Conservation (phyloP, 2,329 filamentous ascomycete species). For the Paradendryphiella salina region DNA sequence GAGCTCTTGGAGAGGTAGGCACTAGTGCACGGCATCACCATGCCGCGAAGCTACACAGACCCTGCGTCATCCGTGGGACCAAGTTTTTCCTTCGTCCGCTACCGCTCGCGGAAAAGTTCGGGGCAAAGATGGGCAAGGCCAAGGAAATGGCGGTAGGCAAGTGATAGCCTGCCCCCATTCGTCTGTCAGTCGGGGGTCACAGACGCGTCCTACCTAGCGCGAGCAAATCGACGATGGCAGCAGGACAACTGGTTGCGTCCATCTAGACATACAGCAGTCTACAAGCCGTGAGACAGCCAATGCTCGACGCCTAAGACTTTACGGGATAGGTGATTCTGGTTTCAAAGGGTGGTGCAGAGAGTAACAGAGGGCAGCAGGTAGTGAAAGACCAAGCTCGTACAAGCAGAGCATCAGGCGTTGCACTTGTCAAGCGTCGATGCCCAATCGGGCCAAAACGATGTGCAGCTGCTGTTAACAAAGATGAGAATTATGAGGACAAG, state of each 20-base stretch:
- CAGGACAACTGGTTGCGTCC: no score
- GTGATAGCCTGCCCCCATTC: background rate
- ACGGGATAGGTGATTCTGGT: constrained; percentile 14
- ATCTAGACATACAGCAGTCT: no score
- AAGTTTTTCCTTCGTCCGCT: background rate
- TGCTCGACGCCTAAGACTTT: background rate
- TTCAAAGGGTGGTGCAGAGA: constrained; percentile 24
- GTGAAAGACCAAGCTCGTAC: constrained; percentile 15
- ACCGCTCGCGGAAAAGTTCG: background rate
- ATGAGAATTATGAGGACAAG: constrained; percentile 7
- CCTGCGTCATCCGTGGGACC: no score
- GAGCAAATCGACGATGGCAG: background rate
- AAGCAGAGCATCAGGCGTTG: constrained; percentile 19
- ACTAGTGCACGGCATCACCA: no score
- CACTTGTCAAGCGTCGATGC: constrained; percentile 22
- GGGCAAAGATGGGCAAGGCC: background rate
- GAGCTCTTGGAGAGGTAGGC: no score
- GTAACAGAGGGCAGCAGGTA: constrained; percentile 6
- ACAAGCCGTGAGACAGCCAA: background rate
- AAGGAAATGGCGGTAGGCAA: background rate
- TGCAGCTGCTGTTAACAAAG: constrained; percentile 21
- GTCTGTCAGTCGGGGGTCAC: no score
- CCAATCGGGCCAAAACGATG: constrained; percentile 24
- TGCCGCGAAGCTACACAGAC: no score
- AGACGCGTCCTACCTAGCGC: background rate